Conservation (phyloP, 2,329 filamentous ascomycete species). For the Trichophyton mentagrophytes region DNA sequence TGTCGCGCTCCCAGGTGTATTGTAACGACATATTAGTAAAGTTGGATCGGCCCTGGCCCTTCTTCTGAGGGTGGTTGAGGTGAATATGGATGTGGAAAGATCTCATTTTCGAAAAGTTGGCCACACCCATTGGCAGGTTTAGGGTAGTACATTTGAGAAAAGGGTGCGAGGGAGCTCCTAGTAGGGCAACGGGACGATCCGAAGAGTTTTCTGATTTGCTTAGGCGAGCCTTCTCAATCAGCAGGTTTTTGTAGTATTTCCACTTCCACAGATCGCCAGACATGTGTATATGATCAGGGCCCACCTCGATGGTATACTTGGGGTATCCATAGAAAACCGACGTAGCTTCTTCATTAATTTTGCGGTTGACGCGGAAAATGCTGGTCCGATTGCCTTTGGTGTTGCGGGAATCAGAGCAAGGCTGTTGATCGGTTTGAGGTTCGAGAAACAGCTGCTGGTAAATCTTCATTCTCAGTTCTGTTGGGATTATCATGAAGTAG, state of each 20-base stretch:
- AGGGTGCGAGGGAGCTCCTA: not conserved
- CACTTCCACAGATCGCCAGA: not conserved
- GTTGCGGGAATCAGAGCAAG: not conserved
- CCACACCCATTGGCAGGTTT: not conserved
- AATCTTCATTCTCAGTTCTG: not conserved
- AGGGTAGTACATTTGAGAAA: not conserved
- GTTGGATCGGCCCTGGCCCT: not conserved
- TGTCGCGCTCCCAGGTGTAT: not conserved
- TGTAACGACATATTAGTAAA: not conserved
- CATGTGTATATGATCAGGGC: not conserved
- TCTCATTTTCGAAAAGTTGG: not conserved
- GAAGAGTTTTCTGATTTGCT: not conserved
- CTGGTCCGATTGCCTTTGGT: not conserved
- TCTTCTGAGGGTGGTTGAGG: not conserved
- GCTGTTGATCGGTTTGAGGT: not conserved
- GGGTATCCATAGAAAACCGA: not conserved
- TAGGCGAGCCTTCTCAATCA: not conserved
- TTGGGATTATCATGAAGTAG: not conserved
- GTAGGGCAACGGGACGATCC: not conserved
- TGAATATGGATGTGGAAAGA: not conserved
- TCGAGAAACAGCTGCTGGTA: not conserved
- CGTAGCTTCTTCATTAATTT: not conserved
- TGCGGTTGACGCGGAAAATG: not conserved
- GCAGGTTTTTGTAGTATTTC: not conserved
- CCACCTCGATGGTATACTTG: not conserved